Evolutionary conservation across 371 early-diverging fungal genomes (phyloP), one percentile per base, ranked within the genome.

Genomic region (Rhizopus sp.): DNA sequence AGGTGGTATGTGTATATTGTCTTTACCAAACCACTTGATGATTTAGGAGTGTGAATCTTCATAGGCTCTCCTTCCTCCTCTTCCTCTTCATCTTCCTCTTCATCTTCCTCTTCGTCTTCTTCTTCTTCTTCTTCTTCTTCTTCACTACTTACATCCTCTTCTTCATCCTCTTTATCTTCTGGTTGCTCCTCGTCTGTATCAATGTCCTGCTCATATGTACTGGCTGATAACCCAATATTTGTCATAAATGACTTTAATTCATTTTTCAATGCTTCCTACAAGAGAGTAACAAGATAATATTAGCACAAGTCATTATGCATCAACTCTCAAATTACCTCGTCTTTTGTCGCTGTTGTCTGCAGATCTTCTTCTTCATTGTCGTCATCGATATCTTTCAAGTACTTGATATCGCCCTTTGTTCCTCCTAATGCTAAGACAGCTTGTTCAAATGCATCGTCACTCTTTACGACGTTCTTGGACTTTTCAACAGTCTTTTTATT

Each of bases 391-490:
- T 58, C 40, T 42, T 75, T 68, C 44, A 75, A 53, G 40, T 63
- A 72, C 35, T 66, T 68, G 23, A 75, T 13, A 57, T 75, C 75
- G 34, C 69, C 72, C 35, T 69, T 66, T 15, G 75, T 72, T 47
- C 75, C 75, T 16, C 75, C 75, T n/a, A 75, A 62, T 47, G 62
- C 52, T 17, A 75, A 48, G 53, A 75, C 67, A 38, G 69, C 62
- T 40, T 75, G 62, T 33, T 52, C 55, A 37, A 72, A 53, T 32
- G 54, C 58, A 12, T 67, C 63, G 1, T 17, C 8, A 15, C 23
- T 23, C 8, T 67, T 47, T 58, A 42, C 12, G 30, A 23, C 30
- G 48, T 31, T 12, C 12, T 42, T 42, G 53, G 44, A 30, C 15
- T 53, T 42, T 30, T 50, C 51, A 45, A 32, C n/a, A 33, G 31